Evolutionary conservation across 805 yeast species (phyloP), one percentile per base, ranked within the genome.

Genomic region (Zygoascus flipseniorum): DNA sequence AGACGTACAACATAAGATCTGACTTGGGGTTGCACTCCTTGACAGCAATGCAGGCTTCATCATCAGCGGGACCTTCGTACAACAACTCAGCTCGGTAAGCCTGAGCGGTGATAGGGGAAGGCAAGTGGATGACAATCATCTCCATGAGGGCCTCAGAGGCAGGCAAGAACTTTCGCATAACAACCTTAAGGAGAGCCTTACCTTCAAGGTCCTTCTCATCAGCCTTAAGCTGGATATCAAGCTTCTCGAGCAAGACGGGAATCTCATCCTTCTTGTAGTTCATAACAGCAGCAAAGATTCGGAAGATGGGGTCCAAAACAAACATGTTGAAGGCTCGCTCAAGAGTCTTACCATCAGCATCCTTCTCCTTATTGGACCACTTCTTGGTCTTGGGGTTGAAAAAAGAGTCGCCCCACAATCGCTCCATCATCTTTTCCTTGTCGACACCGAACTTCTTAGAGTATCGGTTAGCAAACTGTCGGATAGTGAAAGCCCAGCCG

Each of bases 291-390:
- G 89, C 77, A 74, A 92, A 90, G 74, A 92, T 84, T 81, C 95
- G 87, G 89, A 90, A 92, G 79, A 92, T 92, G 74, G 99, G 99
- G 81, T 92, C 98, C 76, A 92, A 81, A 63, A 92, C 87, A 80
- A 92, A 93, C 95, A 88, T 89, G 90, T 87, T 89, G 95, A 92
- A 92, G 72, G 98, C 97, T 85, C 99, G 89, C 80, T 92, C 98
- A 72, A 92, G 84, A 56, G 82, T 76, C 80, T 89, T 86, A 70
- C 99, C 99, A 69, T 85, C 87, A 69, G 97, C 95, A 71, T 89
- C 97, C 74, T 83, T 88, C 69, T 83, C 95, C 62, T 86, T 86
- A 89, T 83, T 88, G 69, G 97, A 79, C 98, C 98, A 92, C 80
- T 92, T 92, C 86, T 90, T 92, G 78, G 98, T 92, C 87, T 90